A percentile compares a stretch with the other conserved stretches of the same genome.
Conservation (phyloP, 371 early-diverging fungal genomes). For the Actinomucor elegans region DNA sequence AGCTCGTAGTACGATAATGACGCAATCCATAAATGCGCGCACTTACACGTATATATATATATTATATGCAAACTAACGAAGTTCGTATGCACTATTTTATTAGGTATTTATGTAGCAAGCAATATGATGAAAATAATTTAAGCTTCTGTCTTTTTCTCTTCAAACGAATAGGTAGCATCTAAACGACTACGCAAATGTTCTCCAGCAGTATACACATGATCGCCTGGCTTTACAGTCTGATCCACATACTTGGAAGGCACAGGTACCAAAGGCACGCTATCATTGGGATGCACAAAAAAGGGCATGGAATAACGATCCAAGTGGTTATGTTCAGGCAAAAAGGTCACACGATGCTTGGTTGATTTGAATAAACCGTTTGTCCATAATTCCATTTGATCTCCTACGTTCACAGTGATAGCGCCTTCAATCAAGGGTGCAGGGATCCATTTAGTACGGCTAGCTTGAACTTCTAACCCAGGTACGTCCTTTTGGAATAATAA, state of each 20-base stretch:
- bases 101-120: too few relatives aligned
- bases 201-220: slow-evolving; percentile 32
- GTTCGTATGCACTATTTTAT: too few relatives aligned
- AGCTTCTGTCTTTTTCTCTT: too few relatives aligned
- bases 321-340: slow-evolving; percentile 56
- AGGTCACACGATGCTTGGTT: slow-evolving; percentile 70
- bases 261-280: slow-evolving; percentile 39
- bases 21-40: too few relatives aligned
- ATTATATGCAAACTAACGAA: too few relatives aligned
- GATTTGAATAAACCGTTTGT: slow-evolving; percentile 70
- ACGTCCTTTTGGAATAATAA: slow-evolving; percentile 72
- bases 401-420: slow-evolving; percentile 71
- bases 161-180: slow-evolving; percentile 35
- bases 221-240: slow-evolving; percentile 2
- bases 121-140: too few relatives aligned
- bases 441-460: slow-evolving; percentile 57
- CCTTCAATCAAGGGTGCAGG: slow-evolving; percentile 61
- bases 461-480: slow-evolving; percentile 67
- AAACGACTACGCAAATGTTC: slow-evolving; percentile 39
- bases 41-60: too few relatives aligned
- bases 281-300: slow-evolving; percentile 64
- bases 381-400: slow-evolving; percentile 68
- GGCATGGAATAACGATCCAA: slow-evolving; percentile 72
- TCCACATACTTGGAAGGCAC: slow-evolving; percentile 40
- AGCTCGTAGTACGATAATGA: too few relatives aligned